A percentile compares a stretch with the other conserved stretches of the same genome.
Conservation (phyloP, 208 protist genomes). For the Leishmania tarentolae region DNA sequence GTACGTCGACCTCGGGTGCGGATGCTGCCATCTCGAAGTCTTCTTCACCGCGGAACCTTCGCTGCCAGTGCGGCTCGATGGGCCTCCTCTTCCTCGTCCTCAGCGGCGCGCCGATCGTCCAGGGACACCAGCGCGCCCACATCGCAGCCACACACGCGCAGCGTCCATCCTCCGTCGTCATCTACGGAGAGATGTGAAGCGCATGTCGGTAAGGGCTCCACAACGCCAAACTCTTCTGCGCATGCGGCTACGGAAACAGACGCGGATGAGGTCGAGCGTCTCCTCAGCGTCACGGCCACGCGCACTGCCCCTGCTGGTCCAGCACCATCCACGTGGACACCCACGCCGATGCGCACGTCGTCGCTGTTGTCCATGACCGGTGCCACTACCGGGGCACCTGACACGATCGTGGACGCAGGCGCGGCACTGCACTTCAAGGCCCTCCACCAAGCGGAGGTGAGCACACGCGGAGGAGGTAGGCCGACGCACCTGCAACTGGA, state of each 20-base stretch:
- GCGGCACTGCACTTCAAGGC: conserved; percentile 22
- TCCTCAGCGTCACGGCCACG: conserved; percentile 14
- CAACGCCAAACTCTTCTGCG: neutral
- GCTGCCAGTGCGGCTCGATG: conserved; percentile 1
- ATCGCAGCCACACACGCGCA: neutral
- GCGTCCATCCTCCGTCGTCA: neutral
- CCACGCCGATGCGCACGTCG: neutral
- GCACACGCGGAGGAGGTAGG: neutral
- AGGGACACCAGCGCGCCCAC: neutral
- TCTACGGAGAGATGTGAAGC: neutral
- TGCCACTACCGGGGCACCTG: neutral
- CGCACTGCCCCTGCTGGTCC: neutral
- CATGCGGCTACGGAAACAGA: neutral
- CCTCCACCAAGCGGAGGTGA: conserved; percentile 12
- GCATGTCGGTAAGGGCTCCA: neutral
- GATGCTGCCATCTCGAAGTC: conserved; percentile 4
- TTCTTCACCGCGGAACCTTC: neutral
- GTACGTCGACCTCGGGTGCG: neutral
- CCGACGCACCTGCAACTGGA: conserved; percentile 30
- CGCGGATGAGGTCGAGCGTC: conserved; percentile 30
- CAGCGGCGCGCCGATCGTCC: neutral
- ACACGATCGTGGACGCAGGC: conserved; percentile 8
- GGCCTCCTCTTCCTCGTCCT: neutral
- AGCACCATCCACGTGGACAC: neutral
- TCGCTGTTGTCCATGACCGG: neutral